phyloP scores from a whole-genome alignment of 2,329 filamentous ascomycete genomes.

The Pseudocercospora fuligena region DNA sequence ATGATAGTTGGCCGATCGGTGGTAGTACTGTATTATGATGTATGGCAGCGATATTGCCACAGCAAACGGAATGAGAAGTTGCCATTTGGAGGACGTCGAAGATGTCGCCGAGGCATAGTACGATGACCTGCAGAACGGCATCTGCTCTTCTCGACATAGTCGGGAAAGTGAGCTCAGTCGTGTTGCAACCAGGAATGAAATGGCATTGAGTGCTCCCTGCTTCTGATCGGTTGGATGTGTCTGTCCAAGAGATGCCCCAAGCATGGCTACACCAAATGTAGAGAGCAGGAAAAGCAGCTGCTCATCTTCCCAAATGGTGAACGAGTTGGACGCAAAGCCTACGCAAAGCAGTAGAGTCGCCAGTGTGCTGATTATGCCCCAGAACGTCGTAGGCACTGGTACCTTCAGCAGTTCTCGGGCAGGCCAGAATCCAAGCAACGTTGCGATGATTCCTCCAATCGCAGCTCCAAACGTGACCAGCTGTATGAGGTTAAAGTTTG shows the following conservation, averaged over 20 bases:
- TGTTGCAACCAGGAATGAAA: slow-evolving; percentile 78
- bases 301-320: slow-evolving; percentile 97
- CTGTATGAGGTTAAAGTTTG: slow-evolving; percentile 47
- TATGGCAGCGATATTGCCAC: slow-evolving; percentile 73
- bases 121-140: slow-evolving; percentile 93
- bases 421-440: slow-evolving; percentile 48
- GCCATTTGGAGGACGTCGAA: slow-evolving; percentile 91
- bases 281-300: slow-evolving; percentile 90
- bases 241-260: slow-evolving; percentile 76
- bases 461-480: slow-evolving; percentile 48
- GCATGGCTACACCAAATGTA: slow-evolving; percentile 80
- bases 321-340: slow-evolving; percentile 96
- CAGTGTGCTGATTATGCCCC: slow-evolving; percentile 83
- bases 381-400: slow-evolving; percentile 74
- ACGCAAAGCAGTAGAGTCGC: slow-evolving; percentile 87
- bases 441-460: slow-evolving; percentile 46
- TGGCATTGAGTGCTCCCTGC: slow-evolving; percentile 81
- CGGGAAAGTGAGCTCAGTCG: slow-evolving; percentile 85
- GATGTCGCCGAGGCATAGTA: slow-evolving; percentile 93
- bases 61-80: slow-evolving; percentile 78
- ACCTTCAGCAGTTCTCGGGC: slow-evolving; percentile 49
- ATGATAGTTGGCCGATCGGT: slow-evolving; percentile 83
- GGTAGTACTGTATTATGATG: slow-evolving; percentile 79
- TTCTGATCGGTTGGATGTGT: slow-evolving; percentile 69
- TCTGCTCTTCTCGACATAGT: slow-evolving; percentile 95